Evolutionary conservation across 176 grass and related monocot species (phyloP).

Genomic region (Aegilops speltoides): DNA sequence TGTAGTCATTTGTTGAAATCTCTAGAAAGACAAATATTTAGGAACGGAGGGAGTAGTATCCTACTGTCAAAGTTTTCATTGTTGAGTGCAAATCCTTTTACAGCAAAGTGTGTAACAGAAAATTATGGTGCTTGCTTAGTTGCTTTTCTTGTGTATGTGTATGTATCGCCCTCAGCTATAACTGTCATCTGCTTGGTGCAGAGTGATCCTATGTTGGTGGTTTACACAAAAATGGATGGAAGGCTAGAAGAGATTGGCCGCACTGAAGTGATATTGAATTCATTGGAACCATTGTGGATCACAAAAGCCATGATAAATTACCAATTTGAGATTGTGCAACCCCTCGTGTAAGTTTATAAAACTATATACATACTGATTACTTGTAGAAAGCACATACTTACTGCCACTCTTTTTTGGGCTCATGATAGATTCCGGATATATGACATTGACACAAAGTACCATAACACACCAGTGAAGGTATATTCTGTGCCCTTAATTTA

Average conservation of each 20-base stretch:
- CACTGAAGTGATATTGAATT: slow-evolving; percentile 90
- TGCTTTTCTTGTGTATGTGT: background rate
- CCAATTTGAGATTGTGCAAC: slow-evolving; percentile 94
- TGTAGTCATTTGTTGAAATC: too few relatives aligned
- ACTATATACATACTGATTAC: background rate
- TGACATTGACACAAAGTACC: slow-evolving; percentile 92
- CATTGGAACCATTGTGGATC: slow-evolving; percentile 78
- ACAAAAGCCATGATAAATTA: slow-evolving; percentile 82
- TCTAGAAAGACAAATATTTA: too few relatives aligned
- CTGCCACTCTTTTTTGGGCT: background rate
- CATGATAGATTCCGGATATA: slow-evolving; percentile 68
- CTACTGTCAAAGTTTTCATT: slow-evolving; percentile 5
- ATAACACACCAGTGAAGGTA: slow-evolving; percentile 87
- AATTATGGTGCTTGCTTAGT: slow-evolving; percentile 2
- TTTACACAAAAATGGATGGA: slow-evolving; percentile 60
- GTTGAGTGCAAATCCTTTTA: background rate
- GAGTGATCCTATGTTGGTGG: slow-evolving; percentile 93
- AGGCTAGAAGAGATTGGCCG: slow-evolving; percentile 91
- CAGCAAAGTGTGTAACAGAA: background rate
- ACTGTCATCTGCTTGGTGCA: slow-evolving; percentile 32
- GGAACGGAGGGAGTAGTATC: too few relatives aligned
- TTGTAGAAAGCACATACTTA: slow-evolving; percentile 11
- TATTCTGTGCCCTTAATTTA: background rate
- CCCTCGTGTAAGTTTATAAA: slow-evolving; percentile 66
- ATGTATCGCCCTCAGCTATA: background rate